Evolutionary conservation across 495 filamentous ascomycete genomes (phyloP).

Genomic region (Peziza echinospora): DNA sequence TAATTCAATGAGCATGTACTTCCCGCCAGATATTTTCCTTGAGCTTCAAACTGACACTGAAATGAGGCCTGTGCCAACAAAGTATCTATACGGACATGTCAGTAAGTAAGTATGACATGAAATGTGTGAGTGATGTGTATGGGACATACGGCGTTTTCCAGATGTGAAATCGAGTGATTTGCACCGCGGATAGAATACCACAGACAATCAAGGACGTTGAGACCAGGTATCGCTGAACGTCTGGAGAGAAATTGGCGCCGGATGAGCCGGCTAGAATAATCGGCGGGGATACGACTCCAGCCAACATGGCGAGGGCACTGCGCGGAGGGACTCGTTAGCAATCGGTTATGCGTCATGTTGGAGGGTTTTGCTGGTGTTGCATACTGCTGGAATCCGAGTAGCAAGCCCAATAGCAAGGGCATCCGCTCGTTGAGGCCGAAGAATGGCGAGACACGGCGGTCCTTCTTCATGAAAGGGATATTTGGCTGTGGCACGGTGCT

Average conservation of each 20-base stretch:
- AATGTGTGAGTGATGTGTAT: neutral
- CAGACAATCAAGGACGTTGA: constrained; percentile 76
- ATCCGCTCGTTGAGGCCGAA: constrained; percentile 72
- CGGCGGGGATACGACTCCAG: constrained; percentile 49
- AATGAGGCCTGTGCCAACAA: constrained; percentile 68
- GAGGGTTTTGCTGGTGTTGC: too few relatives aligned
- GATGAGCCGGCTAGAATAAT: constrained; percentile 45
- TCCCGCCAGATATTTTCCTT: too few relatives aligned
- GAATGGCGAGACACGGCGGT: constrained; percentile 46
- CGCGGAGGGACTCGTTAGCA: too few relatives aligned
- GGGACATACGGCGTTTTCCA: constrained; percentile 42
- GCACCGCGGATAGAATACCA: constrained; percentile 55
- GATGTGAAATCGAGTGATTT: constrained; percentile 72
- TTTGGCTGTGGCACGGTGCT: constrained; percentile 61
- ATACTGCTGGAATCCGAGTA: constrained; percentile 47
- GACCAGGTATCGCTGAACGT: constrained; percentile 56
- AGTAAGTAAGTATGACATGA: too few relatives aligned
- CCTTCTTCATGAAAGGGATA: constrained; percentile 58
- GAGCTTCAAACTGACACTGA: too few relatives aligned
- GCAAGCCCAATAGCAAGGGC: constrained; percentile 53
- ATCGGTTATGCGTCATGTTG: too few relatives aligned
- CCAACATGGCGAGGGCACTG: constrained; percentile 34
- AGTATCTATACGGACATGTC: too few relatives aligned
- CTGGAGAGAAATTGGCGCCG: constrained; percentile 42
- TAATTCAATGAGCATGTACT: too few relatives aligned